phyloP scores from a whole-genome alignment of 83 land plant genomes.

The Thuja plicata region DNA sequence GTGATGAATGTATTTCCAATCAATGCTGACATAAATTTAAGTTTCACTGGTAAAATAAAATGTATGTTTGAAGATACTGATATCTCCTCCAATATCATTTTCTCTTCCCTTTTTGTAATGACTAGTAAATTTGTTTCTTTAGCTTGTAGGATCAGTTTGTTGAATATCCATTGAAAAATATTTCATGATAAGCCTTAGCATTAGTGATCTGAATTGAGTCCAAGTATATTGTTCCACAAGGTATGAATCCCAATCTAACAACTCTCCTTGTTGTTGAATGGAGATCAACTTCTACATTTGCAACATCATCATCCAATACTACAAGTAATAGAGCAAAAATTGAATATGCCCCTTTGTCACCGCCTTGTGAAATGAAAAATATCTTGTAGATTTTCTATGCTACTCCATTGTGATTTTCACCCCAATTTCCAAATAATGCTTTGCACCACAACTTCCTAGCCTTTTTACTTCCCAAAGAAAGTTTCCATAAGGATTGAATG shows the following conservation, averaged over 20 bases:
- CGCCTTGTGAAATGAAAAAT: conserved; percentile 36
- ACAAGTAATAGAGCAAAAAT: conserved; percentile 68
- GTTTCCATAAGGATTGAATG: too few relatives aligned
- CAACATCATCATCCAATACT: conserved; percentile 81
- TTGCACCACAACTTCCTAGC: too few relatives aligned
- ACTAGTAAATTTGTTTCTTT: conserved; percentile 18
- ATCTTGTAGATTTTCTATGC: conserved; percentile 54
- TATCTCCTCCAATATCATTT: too few relatives aligned
- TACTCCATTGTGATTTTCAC: conserved; percentile 18
- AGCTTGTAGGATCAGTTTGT: conserved; percentile 45
- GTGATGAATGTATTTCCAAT: too few relatives aligned
- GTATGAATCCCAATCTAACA: conserved; percentile 50
- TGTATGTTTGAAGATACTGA: too few relatives aligned
- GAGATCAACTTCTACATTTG: conserved; percentile 47
- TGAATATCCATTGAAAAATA: conserved; percentile 90
- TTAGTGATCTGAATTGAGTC: conserved; percentile 61
- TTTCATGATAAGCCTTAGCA: conserved; percentile 73
- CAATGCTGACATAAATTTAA: too few relatives aligned
- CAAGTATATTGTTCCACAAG: conserved; percentile 39
- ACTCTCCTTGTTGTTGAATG: conserved; percentile 40
- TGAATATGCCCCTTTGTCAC: conserved; percentile 38
- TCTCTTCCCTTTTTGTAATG: neutral
- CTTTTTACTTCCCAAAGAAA: too few relatives aligned
- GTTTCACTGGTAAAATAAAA: too few relatives aligned
- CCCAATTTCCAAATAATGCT: conserved; percentile 68